These are phyloP conservation scores for Microdochium bolleyi DNA, from an alignment of 2,329 filamentous ascomycete species.

Conservation along the genomic window DNA sequence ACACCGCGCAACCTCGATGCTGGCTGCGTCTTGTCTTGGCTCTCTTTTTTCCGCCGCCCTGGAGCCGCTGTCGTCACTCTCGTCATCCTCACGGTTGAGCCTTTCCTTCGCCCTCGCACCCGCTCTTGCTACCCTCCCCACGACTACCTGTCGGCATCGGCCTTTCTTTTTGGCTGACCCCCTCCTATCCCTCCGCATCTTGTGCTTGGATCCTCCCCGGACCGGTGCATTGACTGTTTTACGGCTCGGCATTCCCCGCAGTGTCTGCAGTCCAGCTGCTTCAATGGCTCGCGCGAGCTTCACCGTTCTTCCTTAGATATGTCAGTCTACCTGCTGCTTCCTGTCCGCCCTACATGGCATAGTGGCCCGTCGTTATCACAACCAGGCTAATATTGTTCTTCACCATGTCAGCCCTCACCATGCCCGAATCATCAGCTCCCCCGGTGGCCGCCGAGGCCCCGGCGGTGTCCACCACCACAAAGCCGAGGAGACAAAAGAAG, in stretches of 20 bases:
- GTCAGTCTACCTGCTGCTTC: background rate
- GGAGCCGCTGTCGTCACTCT: background rate
- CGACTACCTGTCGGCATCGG: background rate
- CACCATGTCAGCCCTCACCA: background rate
- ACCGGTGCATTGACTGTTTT: background rate
- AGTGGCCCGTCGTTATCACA: background rate
- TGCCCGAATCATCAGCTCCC: background rate
- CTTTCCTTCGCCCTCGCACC: background rate
- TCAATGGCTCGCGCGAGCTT: background rate
- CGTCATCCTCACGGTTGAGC: background rate
- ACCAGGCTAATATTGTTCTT: background rate
- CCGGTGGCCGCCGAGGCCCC: background rate
- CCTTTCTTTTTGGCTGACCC: background rate
- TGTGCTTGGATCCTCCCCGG: background rate
- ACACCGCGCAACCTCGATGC: background rate
- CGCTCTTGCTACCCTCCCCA: background rate
- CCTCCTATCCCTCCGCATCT: background rate
- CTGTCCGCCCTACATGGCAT: background rate
- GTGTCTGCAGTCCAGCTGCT: background rate
- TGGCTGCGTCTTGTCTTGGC: background rate
- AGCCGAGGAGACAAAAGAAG: constrained; percentile 25
- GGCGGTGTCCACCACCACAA: background rate
- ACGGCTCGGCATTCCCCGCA: background rate
- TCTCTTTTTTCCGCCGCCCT: background rate
- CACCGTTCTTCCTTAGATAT: background rate